Evolutionary conservation across 352 stramenopile species (phyloP).

Genomic region (Stramenopiles sp.): DNA sequence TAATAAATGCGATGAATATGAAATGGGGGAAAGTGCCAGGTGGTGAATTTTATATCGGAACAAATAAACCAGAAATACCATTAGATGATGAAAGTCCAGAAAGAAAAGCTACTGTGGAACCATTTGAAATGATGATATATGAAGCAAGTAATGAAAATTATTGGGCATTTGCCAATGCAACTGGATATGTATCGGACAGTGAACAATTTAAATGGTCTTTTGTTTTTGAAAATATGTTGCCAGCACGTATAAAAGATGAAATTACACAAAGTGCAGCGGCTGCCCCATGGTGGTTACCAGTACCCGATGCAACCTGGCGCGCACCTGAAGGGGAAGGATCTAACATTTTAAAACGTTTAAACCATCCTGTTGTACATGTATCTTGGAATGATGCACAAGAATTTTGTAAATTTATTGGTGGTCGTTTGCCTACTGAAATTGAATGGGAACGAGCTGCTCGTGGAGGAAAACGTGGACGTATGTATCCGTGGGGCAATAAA

Average conservation of each 20-base stretch:
- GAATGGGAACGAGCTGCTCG: constrained; percentile 43
- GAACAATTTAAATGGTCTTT: constrained; percentile 48
- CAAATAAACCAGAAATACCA: constrained; percentile 12
- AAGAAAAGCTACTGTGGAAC: constrained; percentile 20
- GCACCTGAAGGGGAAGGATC: constrained; percentile 27
- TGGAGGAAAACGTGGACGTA: constrained; percentile 12
- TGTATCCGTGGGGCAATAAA: constrained; percentile 37
- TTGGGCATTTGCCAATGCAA: constrained; percentile 36
- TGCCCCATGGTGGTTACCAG: constrained; percentile 31
- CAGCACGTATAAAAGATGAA: constrained; percentile 17
- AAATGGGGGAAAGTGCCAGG: too few relatives aligned
- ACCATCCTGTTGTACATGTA: constrained; percentile 45
- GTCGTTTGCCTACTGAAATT: constrained; percentile 35
- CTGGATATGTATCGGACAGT: constrained; percentile 39
- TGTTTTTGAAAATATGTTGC: constrained; percentile 25
- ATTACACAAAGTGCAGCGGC: constrained; percentile 19
- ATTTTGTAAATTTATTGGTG: too few relatives aligned
- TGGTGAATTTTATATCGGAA: constrained; percentile 13
- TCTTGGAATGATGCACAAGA: too few relatives aligned
- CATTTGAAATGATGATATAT: constrained; percentile 34
- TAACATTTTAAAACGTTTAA: constrained; percentile 21
- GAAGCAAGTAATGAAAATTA: constrained; percentile 39
- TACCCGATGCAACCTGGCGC: constrained; percentile 40
- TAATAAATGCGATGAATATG: too few relatives aligned
- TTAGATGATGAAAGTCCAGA: constrained; percentile 13